Evolutionary conservation across 148 eudicot species (phyloP).

Genomic region (Rhododendron williamsianum): DNA sequence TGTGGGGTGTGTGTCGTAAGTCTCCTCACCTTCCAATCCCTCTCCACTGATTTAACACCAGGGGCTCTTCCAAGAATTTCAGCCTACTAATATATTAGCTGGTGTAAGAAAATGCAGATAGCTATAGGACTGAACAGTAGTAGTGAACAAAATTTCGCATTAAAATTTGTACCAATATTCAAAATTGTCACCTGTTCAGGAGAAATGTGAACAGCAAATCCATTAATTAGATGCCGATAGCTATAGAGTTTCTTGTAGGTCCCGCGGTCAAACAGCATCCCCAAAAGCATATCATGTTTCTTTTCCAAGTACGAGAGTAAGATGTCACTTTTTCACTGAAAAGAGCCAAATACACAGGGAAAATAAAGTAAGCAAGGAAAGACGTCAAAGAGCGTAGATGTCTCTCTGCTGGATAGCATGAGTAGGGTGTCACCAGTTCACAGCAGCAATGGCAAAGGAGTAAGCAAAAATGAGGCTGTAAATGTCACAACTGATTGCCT

Average conservation of each 20-base stretch:
- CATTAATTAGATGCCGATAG: slow-evolving; percentile 84
- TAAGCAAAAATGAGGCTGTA: neutral
- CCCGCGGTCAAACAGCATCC: slow-evolving; percentile 63
- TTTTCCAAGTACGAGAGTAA: slow-evolving; percentile 78
- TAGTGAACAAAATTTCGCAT: neutral
- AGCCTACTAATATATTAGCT: slow-evolving; percentile 73
- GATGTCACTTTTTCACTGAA: slow-evolving; percentile 72
- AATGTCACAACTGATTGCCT: neutral
- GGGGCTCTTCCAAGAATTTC: slow-evolving; percentile 79
- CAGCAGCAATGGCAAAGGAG: neutral
- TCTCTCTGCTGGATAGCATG: neutral
- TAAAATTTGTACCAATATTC: neutral
- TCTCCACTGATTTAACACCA: slow-evolving; percentile 80
- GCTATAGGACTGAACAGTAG: neutral
- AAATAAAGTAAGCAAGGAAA: slow-evolving; percentile 7
- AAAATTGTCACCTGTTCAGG: slow-evolving; percentile 79
- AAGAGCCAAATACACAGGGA: slow-evolving; percentile 18
- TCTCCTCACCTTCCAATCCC: slow-evolving; percentile 93
- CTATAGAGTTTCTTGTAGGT: slow-evolving; percentile 85
- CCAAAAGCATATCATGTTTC: slow-evolving; percentile 95
- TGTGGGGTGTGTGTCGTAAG: slow-evolving; percentile 98
- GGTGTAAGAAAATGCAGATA: slow-evolving; percentile 30
- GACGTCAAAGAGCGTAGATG: neutral
- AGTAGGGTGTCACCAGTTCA: neutral
- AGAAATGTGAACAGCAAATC: slow-evolving; percentile 81